A percentile compares a stretch with the other conserved stretches of the same genome.
Conservation (phyloP, 2,329 filamentous ascomycete genomes). For the Colletotrichum tropicale region DNA sequence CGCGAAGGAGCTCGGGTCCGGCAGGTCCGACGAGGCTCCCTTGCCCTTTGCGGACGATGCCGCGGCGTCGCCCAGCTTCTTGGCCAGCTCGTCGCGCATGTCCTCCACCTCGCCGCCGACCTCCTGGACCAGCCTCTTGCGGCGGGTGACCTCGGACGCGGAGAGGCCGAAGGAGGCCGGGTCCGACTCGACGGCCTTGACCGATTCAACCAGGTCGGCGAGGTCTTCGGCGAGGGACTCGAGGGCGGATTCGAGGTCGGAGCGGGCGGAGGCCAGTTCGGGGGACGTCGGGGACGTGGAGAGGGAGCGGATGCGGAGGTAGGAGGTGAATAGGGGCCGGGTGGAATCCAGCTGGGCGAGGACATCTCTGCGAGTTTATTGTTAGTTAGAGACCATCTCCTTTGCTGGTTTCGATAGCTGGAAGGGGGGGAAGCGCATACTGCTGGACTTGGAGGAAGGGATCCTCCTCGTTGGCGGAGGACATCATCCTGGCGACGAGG, state of each 20-base stretch:
- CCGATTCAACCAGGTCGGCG: constrained; percentile 84
- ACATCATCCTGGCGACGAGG: constrained; percentile 60
- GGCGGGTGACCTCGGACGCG: constrained; percentile 78
- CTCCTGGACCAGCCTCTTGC: constrained; percentile 84
- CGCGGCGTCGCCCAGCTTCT: constrained; percentile 48
- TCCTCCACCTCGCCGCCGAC: constrained; percentile 87
- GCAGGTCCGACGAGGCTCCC: constrained; percentile 46
- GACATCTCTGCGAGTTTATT: constrained; percentile 73
- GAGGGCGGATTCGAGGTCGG: constrained; percentile 71
- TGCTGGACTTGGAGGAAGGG: constrained; percentile 76
- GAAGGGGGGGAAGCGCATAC: constrained; percentile 43
- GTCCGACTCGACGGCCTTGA: constrained; percentile 85
- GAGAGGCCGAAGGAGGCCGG: constrained; percentile 88
- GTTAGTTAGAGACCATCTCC: background rate
- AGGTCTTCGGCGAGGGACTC: constrained; percentile 80
- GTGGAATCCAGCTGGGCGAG: constrained; percentile 80
- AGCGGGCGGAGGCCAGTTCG: constrained; percentile 80
- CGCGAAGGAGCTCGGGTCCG: constrained; percentile 62
- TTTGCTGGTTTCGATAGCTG: constrained; percentile 47
- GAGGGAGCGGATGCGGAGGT: constrained; percentile 92
- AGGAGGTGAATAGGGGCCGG: constrained; percentile 89
- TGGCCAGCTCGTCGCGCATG: constrained; percentile 83
- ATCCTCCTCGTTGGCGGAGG: constrained; percentile 70
- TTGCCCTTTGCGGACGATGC: constrained; percentile 29
- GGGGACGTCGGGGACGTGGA: constrained; percentile 74